phyloP scores from a whole-genome alignment of 495 filamentous ascomycete genomes.

The Aspergillus diversus region DNA sequence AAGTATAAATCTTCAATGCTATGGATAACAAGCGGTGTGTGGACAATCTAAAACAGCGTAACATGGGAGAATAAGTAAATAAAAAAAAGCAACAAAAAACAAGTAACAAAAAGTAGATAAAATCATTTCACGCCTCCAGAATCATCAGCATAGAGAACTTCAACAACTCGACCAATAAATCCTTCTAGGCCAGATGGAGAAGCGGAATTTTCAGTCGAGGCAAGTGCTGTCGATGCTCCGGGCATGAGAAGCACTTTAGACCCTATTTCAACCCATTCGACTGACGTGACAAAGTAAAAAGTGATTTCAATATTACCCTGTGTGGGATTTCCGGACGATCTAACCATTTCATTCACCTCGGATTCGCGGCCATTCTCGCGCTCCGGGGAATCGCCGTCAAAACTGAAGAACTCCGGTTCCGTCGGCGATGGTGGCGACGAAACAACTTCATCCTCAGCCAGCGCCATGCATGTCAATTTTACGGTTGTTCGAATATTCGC shows the following conservation, averaged over 20 bases:
- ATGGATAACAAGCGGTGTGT: no score
- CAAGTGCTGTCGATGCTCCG: constrained; percentile 47
- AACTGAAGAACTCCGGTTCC: constrained; percentile 65
- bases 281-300: constrained; percentile 72
- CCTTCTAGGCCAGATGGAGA: constrained; percentile 49
- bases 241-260: constrained; percentile 80
- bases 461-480: constrained; percentile 61
- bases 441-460: constrained; percentile 40
- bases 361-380: constrained; percentile 39
- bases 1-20: neutral
- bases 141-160: constrained; percentile 36
- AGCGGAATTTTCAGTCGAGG: constrained; percentile 31
- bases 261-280: constrained; percentile 86
- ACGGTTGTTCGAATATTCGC: constrained; percentile 84
- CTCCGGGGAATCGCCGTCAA: constrained; percentile 58
- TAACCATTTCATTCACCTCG: constrained; percentile 26
- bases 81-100: neutral
- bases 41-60: neutral
- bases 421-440: constrained; percentile 36
- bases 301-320: constrained; percentile 63
- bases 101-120: neutral
- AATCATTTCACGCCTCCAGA: neutral
- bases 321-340: constrained; percentile 27
- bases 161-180: constrained; percentile 50
- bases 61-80: neutral